A percentile compares a stretch with the other conserved stretches of the same genome.
Evolutionary conservation across 441 rosid species (phyloP).

Genomic region (Arabidopsis hybrid): DNA sequence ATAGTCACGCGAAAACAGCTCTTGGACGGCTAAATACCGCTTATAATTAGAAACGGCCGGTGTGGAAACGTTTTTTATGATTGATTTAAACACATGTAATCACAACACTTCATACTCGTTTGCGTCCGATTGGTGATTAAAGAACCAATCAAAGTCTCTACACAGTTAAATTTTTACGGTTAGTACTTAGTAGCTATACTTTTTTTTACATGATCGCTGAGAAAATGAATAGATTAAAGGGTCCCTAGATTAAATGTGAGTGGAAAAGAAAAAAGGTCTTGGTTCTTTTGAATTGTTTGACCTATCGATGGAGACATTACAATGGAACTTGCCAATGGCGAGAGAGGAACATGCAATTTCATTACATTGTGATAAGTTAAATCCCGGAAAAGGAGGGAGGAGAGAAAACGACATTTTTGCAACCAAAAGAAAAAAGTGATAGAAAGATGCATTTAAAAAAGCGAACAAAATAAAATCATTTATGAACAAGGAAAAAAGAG

Average conservation of each 20-base stretch:
- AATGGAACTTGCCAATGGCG: constrained; percentile 36
- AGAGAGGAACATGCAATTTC: constrained; percentile 44
- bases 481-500: constrained; percentile 1
- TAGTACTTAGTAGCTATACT: background rate
- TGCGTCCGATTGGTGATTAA: background rate
- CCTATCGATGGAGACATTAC: constrained; percentile 37
- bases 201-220: background rate
- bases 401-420: constrained; percentile 35
- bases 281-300: constrained; percentile 31
- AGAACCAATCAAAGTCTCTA: constrained; percentile 7
- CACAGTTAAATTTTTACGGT: background rate
- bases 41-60: background rate
- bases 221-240: background rate
- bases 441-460: constrained; percentile 1
- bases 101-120: background rate
- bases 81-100: background rate
- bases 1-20: background rate
- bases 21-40: background rate
- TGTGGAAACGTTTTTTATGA: background rate
- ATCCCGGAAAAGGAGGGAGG: constrained; percentile 28
- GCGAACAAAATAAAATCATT: constrained; percentile 7
- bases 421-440: constrained; percentile 12
- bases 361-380: constrained; percentile 36
- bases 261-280: constrained; percentile 4
- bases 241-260: constrained; percentile 7